A percentile compares a stretch with the other conserved stretches of the same genome.
Evolutionary conservation across 2,329 filamentous ascomycete genomes (phyloP).

Genomic region (Verticillium tricorpus): DNA sequence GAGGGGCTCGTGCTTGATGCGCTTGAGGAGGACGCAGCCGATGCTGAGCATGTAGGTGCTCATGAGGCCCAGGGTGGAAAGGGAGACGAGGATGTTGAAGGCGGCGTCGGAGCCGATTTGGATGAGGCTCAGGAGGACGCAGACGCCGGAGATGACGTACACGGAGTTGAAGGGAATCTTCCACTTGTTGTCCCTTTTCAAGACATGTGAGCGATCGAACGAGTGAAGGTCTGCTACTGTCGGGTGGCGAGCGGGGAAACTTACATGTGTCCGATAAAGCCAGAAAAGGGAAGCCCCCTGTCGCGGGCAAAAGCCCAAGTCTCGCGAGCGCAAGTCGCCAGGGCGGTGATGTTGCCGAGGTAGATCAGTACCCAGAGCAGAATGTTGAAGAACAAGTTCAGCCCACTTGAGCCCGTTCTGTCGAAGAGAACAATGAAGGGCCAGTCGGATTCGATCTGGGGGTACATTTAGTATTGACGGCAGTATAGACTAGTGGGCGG

Average conservation of each 20-base stretch:
- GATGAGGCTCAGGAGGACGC: slow-evolving; percentile 25
- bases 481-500: not conserved
- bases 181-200: slow-evolving; percentile 7
- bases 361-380: slow-evolving; percentile 2
- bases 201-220: not conserved
- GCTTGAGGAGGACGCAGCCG: slow-evolving; percentile 26
- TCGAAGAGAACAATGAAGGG: slow-evolving; percentile 3
- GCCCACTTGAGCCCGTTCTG: not conserved
- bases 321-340: slow-evolving; percentile 2
- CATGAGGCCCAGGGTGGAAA: slow-evolving; percentile 25
- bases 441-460: slow-evolving; percentile 1
- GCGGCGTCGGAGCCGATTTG: slow-evolving; percentile 26
- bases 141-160: slow-evolving; percentile 20
- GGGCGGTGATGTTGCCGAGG: slow-evolving; percentile 2
- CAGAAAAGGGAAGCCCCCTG: slow-evolving; percentile 13
- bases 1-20: slow-evolving; percentile 25
- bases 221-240: not conserved
- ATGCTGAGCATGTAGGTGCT: slow-evolving; percentile 27
- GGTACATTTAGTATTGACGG: not conserved
- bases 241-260: not conserved
- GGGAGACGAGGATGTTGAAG: slow-evolving; percentile 28
- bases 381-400: slow-evolving; percentile 1
- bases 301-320: slow-evolving; percentile 1
- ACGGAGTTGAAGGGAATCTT: slow-evolving; percentile 27
- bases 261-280: slow-evolving; percentile 5